A percentile compares a stretch with the other conserved stretches of the same genome.
Conservation (phyloP, 495 filamentous ascomycete species). For the Xylaria flabelliformis region DNA sequence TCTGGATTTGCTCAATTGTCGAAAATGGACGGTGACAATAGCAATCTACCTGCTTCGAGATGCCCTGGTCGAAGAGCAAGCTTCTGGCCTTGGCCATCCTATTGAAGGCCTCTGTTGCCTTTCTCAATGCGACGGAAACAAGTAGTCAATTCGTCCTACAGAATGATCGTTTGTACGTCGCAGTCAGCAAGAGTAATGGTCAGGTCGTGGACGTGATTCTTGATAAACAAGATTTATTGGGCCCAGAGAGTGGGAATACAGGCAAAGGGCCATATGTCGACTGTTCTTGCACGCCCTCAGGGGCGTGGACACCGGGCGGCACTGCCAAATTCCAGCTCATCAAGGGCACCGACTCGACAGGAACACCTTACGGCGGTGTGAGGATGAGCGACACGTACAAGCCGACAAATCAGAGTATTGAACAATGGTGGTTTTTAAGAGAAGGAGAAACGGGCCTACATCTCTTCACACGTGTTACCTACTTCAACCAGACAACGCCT, state of each 20-base stretch:
- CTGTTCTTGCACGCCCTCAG: slow-evolving; percentile 63
- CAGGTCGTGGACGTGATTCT: slow-evolving; percentile 51
- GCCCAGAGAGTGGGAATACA: slow-evolving; percentile 49
- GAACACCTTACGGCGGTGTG: slow-evolving; percentile 56
- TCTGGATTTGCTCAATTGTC: neutral
- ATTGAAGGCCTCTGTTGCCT: slow-evolving; percentile 17
- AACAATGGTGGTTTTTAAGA: slow-evolving; percentile 64
- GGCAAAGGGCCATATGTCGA: slow-evolving; percentile 63
- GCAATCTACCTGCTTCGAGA: slow-evolving; percentile 6
- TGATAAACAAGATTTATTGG: slow-evolving; percentile 59
- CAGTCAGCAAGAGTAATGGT: slow-evolving; percentile 53
- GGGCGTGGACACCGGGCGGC: slow-evolving; percentile 59
- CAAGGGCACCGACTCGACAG: slow-evolving; percentile 55
- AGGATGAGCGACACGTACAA: slow-evolving; percentile 59
- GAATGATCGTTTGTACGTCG: slow-evolving; percentile 56
- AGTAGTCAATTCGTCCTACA: slow-evolving; percentile 41
- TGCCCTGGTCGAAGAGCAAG: slow-evolving; percentile 16
- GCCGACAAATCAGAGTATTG: slow-evolving; percentile 57
- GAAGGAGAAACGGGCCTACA: slow-evolving; percentile 63
- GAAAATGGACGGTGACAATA: neutral
- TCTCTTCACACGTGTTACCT: slow-evolving; percentile 60
- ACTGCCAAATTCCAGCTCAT: slow-evolving; percentile 53
- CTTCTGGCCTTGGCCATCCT: slow-evolving; percentile 24
- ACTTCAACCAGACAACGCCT: slow-evolving; percentile 59
- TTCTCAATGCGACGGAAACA: slow-evolving; percentile 41